Evolutionary conservation across 208 protist species (phyloP).

Genomic region (Crithidia expoeki): DNA sequence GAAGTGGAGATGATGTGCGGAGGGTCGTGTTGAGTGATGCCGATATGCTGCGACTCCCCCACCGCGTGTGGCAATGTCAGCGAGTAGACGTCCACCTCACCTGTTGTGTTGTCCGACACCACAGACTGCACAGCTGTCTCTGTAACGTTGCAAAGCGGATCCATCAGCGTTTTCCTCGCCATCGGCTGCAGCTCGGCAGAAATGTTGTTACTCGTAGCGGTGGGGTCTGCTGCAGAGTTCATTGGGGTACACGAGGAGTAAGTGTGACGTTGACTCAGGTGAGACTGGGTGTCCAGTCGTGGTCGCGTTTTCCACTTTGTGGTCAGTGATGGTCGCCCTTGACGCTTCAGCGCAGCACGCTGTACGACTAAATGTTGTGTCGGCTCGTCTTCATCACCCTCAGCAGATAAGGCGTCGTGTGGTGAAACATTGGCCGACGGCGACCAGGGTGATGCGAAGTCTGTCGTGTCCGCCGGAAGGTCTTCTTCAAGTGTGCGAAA

Average conservation of each 20-base stretch:
- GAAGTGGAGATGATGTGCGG: background rate
- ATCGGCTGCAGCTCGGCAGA: background rate
- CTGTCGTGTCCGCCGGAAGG: background rate
- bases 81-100: background rate
- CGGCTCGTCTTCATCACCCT: background rate
- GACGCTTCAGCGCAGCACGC: constrained; percentile 17
- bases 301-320: constrained; percentile 2
- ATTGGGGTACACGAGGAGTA: background rate
- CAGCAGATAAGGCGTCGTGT: no score
- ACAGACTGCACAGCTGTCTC: background rate
- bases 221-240: no score
- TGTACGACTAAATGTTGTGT: constrained; percentile 1
- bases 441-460: background rate
- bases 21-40: constrained; percentile 16
- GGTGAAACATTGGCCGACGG: background rate
- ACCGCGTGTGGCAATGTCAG: background rate
- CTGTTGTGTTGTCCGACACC: background rate
- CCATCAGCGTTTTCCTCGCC: background rate
- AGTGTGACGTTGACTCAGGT: background rate
- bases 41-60: constrained; percentile 35
- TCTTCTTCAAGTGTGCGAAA: constrained; percentile 24
- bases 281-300: background rate
- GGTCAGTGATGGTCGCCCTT: background rate
- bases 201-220: background rate
- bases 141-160: background rate